phyloP scores from a whole-genome alignment of 306 rosid species.

The Senna tora region DNA sequence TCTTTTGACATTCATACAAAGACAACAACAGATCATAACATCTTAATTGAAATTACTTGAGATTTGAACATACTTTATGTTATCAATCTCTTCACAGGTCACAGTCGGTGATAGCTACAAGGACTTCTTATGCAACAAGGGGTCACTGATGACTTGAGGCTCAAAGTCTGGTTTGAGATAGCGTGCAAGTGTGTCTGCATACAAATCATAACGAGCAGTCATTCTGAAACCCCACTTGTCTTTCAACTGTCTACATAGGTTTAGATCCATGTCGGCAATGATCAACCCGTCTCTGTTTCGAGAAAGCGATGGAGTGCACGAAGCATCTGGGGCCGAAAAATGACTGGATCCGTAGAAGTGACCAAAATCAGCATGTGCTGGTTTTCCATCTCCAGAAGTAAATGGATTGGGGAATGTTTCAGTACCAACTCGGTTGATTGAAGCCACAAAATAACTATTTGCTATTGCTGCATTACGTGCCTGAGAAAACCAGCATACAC shows the following conservation, averaged over 20 bases:
- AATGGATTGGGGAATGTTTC: slow-evolving; percentile 71
- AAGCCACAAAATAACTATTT: slow-evolving; percentile 21
- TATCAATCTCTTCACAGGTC: too few species aligned
- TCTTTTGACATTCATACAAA: too few species aligned
- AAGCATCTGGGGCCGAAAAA: slow-evolving; percentile 86
- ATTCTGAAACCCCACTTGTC: slow-evolving; percentile 92
- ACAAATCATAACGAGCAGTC: slow-evolving; percentile 85
- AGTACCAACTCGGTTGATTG: slow-evolving; percentile 1
- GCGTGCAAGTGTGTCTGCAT: slow-evolving; percentile 57
- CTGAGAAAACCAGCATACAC: neutral
- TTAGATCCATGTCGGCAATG: slow-evolving; percentile 88
- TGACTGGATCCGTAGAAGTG: slow-evolving; percentile 90
- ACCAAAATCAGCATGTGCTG: slow-evolving; percentile 82
- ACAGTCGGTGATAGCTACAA: slow-evolving; percentile 18
- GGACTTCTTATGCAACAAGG: slow-evolving; percentile 64
- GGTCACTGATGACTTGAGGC: slow-evolving; percentile 83
- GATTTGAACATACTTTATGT: neutral
- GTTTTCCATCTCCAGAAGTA: slow-evolving; percentile 89
- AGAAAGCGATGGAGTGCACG: slow-evolving; percentile 86
- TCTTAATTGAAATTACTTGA: too few species aligned
- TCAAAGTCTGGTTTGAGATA: slow-evolving; percentile 77
- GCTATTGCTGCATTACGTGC: slow-evolving; percentile 20
- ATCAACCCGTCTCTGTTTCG: slow-evolving; percentile 71
- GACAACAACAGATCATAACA: too few species aligned
- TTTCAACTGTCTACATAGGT: slow-evolving; percentile 82